phyloP scores from a whole-genome alignment of 805 yeast species.

The Starmerella potacharoeniae region DNA sequence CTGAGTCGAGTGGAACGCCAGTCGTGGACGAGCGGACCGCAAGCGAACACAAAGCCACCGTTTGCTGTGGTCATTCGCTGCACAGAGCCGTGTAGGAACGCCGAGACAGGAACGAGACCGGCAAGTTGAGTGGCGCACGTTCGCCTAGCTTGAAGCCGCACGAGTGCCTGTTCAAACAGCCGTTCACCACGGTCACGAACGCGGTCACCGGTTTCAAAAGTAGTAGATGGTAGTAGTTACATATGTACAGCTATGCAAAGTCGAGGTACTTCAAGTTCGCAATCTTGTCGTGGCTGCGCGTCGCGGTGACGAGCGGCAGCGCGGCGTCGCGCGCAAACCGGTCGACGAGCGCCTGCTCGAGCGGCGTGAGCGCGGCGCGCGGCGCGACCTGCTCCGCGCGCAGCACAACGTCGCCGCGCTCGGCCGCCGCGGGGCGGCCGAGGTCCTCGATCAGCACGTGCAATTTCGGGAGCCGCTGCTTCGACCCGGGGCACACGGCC shows the following conservation, averaged over 20 bases:
- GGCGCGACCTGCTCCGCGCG: slow-evolving; percentile 7
- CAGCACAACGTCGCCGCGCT: slow-evolving; percentile 2
- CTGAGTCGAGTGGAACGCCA: too few relatives aligned
- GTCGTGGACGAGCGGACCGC: too few relatives aligned
- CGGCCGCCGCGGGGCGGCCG: slow-evolving; percentile 4
- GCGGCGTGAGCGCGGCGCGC: slow-evolving; percentile 3
- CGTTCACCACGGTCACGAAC: too few relatives aligned
- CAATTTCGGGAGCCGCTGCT: slow-evolving; percentile 23
- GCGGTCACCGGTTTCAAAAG: too few relatives aligned
- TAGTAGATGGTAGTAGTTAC: too few relatives aligned
- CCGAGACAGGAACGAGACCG: too few relatives aligned
- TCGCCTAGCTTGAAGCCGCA: too few relatives aligned
- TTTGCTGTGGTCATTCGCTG: too few relatives aligned
- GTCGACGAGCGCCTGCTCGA: slow-evolving; percentile 6
- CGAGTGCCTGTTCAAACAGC: too few relatives aligned
- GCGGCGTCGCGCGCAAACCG: not conserved
- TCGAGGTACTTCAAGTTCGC: slow-evolving; percentile 1
- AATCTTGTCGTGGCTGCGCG: slow-evolving; percentile 8
- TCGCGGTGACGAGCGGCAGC: slow-evolving; percentile 2
- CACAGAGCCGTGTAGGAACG: too few relatives aligned
- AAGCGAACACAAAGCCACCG: too few relatives aligned
- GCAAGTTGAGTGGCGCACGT: too few relatives aligned
- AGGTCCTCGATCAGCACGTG: slow-evolving; percentile 25
- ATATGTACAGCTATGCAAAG: not conserved
- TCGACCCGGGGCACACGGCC: slow-evolving; percentile 27